Conservation (phyloP, 257 asterid genomes). For the Penstemon eatonii region DNA sequence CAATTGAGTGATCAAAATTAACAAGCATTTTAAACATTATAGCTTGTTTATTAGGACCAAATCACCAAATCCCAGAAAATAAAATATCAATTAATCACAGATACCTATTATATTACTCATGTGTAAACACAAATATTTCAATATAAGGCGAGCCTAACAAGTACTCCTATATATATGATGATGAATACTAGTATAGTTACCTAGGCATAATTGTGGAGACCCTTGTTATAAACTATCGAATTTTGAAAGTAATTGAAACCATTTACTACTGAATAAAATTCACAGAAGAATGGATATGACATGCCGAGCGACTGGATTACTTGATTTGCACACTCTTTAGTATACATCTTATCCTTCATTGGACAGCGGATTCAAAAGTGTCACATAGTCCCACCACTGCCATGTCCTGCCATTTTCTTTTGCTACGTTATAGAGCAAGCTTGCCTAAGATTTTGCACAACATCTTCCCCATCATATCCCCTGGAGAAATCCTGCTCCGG, state of each 20-base stretch:
- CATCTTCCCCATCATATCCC: slow-evolving; percentile 67
- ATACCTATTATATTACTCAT: background rate
- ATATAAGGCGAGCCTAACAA: background rate
- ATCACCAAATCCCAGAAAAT: background rate
- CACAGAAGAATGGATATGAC: slow-evolving; percentile 6
- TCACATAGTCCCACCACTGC: slow-evolving; percentile 81
- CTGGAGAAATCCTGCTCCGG: slow-evolving; percentile 65
- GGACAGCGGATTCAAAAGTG: slow-evolving; percentile 67
- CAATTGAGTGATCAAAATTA: background rate
- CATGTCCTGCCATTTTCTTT: slow-evolving; percentile 59
- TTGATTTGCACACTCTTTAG: slow-evolving; percentile 57
- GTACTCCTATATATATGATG: too few relatives aligned
- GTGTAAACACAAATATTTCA: background rate
- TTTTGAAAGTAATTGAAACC: too few relatives aligned
- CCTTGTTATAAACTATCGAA: background rate
- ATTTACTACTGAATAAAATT: background rate
- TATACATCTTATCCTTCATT: slow-evolving; percentile 58
- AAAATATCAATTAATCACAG: background rate
- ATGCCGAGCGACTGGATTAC: slow-evolving; percentile 71
- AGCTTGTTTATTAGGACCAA: background rate
- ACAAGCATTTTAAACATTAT: background rate
- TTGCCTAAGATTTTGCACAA: slow-evolving; percentile 63
- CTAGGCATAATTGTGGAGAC: background rate
- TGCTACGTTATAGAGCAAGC: slow-evolving; percentile 62
- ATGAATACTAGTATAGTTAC: background rate